phyloP scores from a whole-genome alignment of 1,139 yeast genomes.

The Suhomyces chickasaworum region DNA sequence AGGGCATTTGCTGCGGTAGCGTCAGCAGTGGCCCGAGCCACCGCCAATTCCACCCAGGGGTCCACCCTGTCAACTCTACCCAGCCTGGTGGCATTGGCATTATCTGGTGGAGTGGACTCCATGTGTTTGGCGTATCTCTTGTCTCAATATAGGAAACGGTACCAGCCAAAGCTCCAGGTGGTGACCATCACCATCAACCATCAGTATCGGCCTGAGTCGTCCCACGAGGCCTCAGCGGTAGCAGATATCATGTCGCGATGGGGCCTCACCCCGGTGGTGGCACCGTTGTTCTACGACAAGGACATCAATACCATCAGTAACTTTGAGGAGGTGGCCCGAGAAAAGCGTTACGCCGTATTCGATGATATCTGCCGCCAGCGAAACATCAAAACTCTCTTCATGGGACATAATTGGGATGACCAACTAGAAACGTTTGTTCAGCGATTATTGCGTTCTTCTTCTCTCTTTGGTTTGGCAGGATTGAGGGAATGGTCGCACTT shows the following conservation, averaged over 20 bases:
- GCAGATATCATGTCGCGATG: constrained; percentile 35
- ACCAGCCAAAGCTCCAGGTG: constrained; percentile 32
- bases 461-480: constrained; percentile 60
- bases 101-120: constrained; percentile 85
- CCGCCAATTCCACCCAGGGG: neutral
- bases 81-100: constrained; percentile 41
- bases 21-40: neutral
- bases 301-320: constrained; percentile 32
- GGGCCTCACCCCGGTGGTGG: constrained; percentile 44
- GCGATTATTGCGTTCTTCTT: constrained; percentile 55
- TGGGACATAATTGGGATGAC: constrained; percentile 74
- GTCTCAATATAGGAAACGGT: constrained; percentile 29
- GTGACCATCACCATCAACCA: constrained; percentile 64
- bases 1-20: constrained; percentile 2
- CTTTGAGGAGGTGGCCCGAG: constrained; percentile 62
- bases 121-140: constrained; percentile 61
- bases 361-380: constrained; percentile 33
- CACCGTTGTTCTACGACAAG: constrained; percentile 34
- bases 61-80: neutral
- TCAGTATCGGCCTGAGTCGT: constrained; percentile 48
- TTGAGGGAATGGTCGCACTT: constrained; percentile 28
- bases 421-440: constrained; percentile 70
- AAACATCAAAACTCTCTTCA: constrained; percentile 38
- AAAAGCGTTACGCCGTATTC: constrained; percentile 51
- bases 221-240: constrained; percentile 49